A percentile compares a stretch with the other conserved stretches of the same genome.
Evolutionary conservation across 1,284 basidiomycete species (phyloP).

Genomic region (Ceratobasidium sp.): DNA sequence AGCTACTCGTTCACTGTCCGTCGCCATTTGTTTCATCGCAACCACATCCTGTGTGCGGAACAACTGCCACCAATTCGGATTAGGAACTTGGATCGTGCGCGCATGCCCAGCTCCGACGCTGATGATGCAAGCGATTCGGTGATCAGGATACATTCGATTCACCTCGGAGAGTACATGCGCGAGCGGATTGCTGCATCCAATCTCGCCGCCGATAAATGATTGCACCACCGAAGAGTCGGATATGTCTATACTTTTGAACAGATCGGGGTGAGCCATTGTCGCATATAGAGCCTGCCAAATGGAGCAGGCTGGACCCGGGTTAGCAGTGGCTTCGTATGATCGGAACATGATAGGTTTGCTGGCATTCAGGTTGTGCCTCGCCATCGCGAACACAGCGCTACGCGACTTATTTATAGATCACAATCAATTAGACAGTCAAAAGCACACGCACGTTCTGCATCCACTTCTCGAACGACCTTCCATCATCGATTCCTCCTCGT

Average conservation of each 20-base stretch:
- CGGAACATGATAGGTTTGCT: conserved; percentile 14
- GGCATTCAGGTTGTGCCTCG: conserved; percentile 24
- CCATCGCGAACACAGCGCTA: conserved; percentile 21
- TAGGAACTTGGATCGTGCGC: background rate
- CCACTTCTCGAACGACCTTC: background rate
- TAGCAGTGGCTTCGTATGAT: background rate
- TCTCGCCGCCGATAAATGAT: conserved; percentile 15
- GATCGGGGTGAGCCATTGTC: conserved; percentile 14
- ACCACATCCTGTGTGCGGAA: background rate
- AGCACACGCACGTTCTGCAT: background rate
- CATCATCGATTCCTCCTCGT: conserved; percentile 7
- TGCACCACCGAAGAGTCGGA: background rate
- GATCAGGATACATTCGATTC: background rate
- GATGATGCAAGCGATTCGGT: background rate
- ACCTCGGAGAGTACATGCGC: conserved; percentile 27
- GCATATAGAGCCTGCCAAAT: conserved; percentile 18
- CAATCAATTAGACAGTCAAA: no score
- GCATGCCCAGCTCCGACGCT: conserved; percentile 27
- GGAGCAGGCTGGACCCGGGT: background rate
- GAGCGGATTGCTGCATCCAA: conserved; percentile 36
- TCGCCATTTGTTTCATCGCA: conserved; percentile 5
- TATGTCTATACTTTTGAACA: conserved; percentile 26
- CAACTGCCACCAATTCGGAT: background rate
- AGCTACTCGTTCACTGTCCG: conserved; percentile 14
- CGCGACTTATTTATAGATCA: background rate